phyloP scores from a whole-genome alignment of 345 rosid species.

The Populus alba region DNA sequence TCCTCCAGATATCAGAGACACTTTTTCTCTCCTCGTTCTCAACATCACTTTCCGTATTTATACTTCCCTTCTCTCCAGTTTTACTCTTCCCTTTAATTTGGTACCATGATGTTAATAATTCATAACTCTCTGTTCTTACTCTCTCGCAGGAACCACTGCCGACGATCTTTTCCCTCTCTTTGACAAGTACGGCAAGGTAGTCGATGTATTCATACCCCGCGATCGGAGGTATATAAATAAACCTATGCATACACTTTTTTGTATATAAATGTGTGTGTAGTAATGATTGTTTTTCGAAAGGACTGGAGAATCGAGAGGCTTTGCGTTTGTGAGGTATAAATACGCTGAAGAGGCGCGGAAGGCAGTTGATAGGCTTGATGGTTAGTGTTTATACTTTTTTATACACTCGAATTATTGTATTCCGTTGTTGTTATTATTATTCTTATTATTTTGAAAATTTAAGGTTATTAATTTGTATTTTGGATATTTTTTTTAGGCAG shows the following conservation, averaged over 20 bases:
- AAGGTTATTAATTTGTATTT: neutral
- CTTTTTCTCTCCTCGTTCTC: constrained; percentile 68
- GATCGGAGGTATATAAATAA: constrained; percentile 60
- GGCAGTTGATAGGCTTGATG: constrained; percentile 75
- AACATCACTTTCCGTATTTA: constrained; percentile 71
- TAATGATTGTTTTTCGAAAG: neutral
- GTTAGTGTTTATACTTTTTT: constrained; percentile 14
- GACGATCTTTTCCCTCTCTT: constrained; percentile 77
- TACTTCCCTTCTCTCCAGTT: neutral
- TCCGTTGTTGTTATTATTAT: neutral
- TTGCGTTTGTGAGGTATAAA: constrained; percentile 75
- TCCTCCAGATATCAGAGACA: constrained; percentile 57
- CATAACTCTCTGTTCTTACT: neutral
- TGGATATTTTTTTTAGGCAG: constrained; percentile 3
- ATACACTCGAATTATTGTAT: neutral
- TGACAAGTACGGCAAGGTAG: constrained; percentile 78
- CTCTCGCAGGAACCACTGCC: constrained; percentile 57
- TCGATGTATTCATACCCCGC: constrained; percentile 67
- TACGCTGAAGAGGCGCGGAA: constrained; percentile 72
- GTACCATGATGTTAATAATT: neutral
- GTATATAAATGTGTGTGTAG: neutral
- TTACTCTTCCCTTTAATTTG: neutral
- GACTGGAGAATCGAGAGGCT: constrained; percentile 51
- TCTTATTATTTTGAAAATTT: neutral
- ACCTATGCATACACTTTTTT: neutral